phyloP scores from a whole-genome alignment of 139 green algal genomes.

The Chlamydomonas sphaeroides region DNA sequence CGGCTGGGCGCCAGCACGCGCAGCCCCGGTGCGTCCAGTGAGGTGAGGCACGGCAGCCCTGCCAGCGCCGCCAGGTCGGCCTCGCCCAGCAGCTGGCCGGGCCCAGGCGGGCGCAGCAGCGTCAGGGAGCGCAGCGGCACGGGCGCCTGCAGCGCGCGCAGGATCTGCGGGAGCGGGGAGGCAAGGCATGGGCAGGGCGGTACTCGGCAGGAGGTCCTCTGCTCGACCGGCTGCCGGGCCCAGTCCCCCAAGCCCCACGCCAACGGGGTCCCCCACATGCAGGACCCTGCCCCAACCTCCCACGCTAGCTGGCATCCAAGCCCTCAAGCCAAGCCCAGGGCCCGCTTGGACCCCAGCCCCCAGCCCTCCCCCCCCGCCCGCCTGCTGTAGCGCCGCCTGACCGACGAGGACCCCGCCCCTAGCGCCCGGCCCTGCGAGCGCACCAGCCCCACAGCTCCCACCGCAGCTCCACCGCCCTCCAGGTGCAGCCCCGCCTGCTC shows the following conservation, averaged over 20 bases:
- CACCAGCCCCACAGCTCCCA: no score
- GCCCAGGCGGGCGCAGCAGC: background rate
- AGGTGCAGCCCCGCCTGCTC: conserved; percentile 6
- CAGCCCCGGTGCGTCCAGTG: conserved; percentile 15
- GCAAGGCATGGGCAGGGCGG: no score
- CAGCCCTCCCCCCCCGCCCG: background rate
- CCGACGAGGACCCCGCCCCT: no score
- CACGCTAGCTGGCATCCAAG: no score
- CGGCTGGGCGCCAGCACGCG: conserved; percentile 5
- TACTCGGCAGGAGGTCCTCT: no score
- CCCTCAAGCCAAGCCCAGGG: no score
- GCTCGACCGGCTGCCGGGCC: no score
- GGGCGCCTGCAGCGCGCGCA: conserved; percentile 20
- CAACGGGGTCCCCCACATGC: no score
- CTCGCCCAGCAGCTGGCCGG: conserved; percentile 14
- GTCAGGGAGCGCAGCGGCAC: conserved; percentile 16
- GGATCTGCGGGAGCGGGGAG: background rate
- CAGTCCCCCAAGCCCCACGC: background rate
- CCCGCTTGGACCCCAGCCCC: no score
- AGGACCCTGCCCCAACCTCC: background rate
- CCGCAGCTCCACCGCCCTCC: background rate
- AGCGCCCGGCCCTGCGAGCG: no score
- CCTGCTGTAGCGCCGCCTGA: conserved; percentile 11
- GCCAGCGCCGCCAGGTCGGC: conserved; percentile 29
- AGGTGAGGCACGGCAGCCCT: background rate